Base-by-base conservation (phyloP, 352 stramenopile genomes). In the Pythium phragmitis region DNA sequence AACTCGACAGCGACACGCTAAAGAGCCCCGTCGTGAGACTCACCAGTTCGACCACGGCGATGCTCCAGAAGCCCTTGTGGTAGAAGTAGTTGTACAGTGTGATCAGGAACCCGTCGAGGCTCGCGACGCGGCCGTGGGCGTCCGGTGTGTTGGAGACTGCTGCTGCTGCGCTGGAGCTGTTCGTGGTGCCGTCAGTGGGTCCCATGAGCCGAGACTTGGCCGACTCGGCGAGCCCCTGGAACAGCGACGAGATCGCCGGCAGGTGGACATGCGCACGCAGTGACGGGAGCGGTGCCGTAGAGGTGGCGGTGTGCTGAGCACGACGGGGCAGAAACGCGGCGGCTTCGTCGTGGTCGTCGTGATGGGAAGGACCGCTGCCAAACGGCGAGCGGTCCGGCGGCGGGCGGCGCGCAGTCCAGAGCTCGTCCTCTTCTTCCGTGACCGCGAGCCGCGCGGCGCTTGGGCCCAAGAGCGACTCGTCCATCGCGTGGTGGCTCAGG, bases 31-130 rank as follows among this genome's bases (percentile, higher is more conserved):
- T 98, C 16, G 91, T 37, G 3, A 99, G 64, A 68, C 97, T 88
- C 33, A 96, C 91, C 36, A 98, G 65, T 60, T 98, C 92, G 14
- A 95, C 77, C 8, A 89, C 79, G 5, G 95, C 70, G 59, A 97
- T 98, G 54, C 76, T 84, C 73, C 85, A 89, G 54, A 98, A 91
- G n/a, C 95, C 95, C 67, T 96, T 95, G 73, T 96, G 85, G 67
- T 96, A 91, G 69, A 96, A 98, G 79, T 98, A 98, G 56, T 93
- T 93, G 85, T 98, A 98, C 72, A 98, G 74, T 43, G 77, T 88
- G 62, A 89, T 94, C 51, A 98, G 86, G 65, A 98, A 98, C 26
- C 77, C 82, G 74, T 98, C 93, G 36, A 98, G 75, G 69, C 92
- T 96, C 36, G 74, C 66, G 34, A 97, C 83, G 39, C 83, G 77